phyloP scores from a whole-genome alignment of 441 rosid species.

The Mallotus repandus region DNA sequence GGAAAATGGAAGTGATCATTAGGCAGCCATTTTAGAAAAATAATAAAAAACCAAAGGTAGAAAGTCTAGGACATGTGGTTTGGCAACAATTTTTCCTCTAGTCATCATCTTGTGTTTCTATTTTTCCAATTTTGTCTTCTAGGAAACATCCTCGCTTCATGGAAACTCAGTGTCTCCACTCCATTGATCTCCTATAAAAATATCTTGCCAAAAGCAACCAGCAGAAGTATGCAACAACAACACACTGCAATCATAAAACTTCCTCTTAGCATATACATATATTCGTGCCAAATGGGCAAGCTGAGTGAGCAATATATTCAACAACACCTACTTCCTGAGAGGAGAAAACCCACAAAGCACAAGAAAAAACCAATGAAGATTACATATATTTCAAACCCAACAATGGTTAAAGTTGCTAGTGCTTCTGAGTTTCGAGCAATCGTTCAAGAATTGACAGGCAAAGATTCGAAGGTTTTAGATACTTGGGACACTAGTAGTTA shows the following conservation, averaged over 20 bases:
- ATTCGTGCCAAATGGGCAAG: slow-evolving; percentile 32
- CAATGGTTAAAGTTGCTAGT: slow-evolving; percentile 37
- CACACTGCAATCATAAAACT: too few species aligned
- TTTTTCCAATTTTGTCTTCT: slow-evolving; percentile 10
- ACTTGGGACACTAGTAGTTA: not conserved
- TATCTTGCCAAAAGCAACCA: not conserved
- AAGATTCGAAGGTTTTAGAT: slow-evolving; percentile 27
- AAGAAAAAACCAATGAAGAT: slow-evolving; percentile 39
- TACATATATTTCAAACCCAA: slow-evolving; percentile 47
- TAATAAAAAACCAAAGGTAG: not conserved
- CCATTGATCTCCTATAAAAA: not conserved
- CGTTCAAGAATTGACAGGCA: slow-evolving; percentile 53
- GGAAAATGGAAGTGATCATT: not conserved
- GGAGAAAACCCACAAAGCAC: slow-evolving; percentile 12
- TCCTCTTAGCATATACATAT: not conserved
- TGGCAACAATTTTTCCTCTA: not conserved
- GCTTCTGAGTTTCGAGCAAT: slow-evolving; percentile 46
- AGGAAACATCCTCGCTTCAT: not conserved
- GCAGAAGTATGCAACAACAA: not conserved
- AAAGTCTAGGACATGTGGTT: not conserved
- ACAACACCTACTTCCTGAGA: not conserved
- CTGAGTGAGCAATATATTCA: slow-evolving; percentile 1
- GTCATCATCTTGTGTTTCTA: not conserved
- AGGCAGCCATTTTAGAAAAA: slow-evolving; percentile 18
- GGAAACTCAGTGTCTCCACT: slow-evolving; percentile 13